Conservation (phyloP, 768 basidiomycete genomes). For the Russula vinacea region DNA sequence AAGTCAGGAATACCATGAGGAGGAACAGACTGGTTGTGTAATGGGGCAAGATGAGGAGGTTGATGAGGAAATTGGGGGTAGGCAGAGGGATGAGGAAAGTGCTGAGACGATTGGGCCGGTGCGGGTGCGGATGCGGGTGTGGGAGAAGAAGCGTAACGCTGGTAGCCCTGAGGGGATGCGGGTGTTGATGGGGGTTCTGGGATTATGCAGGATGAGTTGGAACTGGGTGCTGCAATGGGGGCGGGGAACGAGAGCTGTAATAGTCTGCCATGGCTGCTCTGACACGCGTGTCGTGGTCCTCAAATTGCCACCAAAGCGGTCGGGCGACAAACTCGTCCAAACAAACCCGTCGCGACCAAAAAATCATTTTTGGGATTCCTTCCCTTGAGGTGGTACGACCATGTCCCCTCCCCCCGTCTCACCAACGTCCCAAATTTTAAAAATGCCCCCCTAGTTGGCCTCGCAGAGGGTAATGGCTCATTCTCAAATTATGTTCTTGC, state of each 20-base stretch:
- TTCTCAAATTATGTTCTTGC: conserved; percentile 84
- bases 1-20: conserved; percentile 45
- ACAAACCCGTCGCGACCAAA: conserved; percentile 2
- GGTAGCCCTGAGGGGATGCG: conserved; percentile 69
- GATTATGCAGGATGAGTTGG: conserved; percentile 86
- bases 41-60: conserved; percentile 34
- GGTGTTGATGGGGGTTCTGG: conserved; percentile 79
- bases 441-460: conserved; percentile 78
- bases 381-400: background rate
- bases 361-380: background rate
- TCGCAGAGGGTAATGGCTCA: conserved; percentile 80
- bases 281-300: background rate
- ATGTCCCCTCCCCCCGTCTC: conserved; percentile 33
- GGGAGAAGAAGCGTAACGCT: conserved; percentile 67
- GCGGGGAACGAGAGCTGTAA: conserved; percentile 57
- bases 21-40: conserved; percentile 25
- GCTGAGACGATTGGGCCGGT: conserved; percentile 34
- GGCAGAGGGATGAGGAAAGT: conserved; percentile 41
- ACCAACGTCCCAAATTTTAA: conserved; percentile 77
- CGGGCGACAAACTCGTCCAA: conserved; percentile 7
- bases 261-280: conserved; percentile 19
- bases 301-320: background rate
- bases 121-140: conserved; percentile 48
- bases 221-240: conserved; percentile 82
- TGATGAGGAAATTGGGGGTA: conserved; percentile 51